phyloP scores from a whole-genome alignment of 1,284 basidiomycete genomes.

The Taiwanofungus camphoratus region DNA sequence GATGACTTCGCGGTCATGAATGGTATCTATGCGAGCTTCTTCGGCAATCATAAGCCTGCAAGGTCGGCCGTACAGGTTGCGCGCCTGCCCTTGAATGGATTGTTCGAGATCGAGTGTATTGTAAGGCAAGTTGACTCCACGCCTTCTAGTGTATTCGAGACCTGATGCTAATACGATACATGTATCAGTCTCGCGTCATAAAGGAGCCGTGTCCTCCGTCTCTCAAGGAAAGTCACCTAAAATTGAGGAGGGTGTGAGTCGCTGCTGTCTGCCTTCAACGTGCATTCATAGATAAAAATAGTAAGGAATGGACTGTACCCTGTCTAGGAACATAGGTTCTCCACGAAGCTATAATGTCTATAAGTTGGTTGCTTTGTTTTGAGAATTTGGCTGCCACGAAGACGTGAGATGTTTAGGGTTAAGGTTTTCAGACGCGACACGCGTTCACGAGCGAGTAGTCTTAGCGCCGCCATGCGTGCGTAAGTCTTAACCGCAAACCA shows the following conservation, averaged over 20 bases:
- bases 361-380: too few species aligned
- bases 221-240: too few species aligned
- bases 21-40: conserved; percentile 70
- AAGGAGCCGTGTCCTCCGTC: too few species aligned
- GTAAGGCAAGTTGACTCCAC: conserved; percentile 32
- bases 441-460: conserved; percentile 18
- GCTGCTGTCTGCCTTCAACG: too few species aligned
- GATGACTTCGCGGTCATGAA: conserved; percentile 87
- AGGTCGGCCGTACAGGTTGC: conserved; percentile 86
- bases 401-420: too few species aligned
- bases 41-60: conserved; percentile 90
- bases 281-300: too few species aligned
- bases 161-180: too few species aligned
- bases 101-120: conserved; percentile 92
- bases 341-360: too few species aligned
- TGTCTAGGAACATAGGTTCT: too few species aligned
- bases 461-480: conserved; percentile 10
- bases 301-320: too few species aligned
- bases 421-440: conserved; percentile 26
- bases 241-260: too few species aligned
- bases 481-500: conserved; percentile 9
- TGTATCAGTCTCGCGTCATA: not conserved
- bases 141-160: not conserved
- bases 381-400: too few species aligned
- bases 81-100: conserved; percentile 69